Evolutionary conservation across 805 yeast genomes (phyloP), one percentile per base, ranked within the genome.

Genomic region (Sugiyamaella qingdaonensis): DNA sequence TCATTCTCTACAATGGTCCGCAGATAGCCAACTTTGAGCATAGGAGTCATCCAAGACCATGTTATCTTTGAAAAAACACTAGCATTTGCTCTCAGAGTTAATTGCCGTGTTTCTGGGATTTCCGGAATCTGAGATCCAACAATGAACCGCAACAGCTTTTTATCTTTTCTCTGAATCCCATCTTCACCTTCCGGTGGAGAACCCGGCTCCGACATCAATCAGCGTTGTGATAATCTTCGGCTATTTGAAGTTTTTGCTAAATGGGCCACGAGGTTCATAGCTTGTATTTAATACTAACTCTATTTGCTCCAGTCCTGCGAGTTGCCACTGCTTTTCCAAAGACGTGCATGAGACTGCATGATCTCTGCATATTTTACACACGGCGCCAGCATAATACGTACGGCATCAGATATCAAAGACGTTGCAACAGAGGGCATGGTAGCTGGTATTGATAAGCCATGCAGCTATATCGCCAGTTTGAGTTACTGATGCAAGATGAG

Each of bases 21-120:
- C 14, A 51, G 16, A 35, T 50, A 54, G 11, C 57, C 57, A 32
- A 45, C 49, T 24, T 51, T 42, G 18, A 54, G 47, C 24, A 54
- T 31, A 3, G 54, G 53, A 21, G 54, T 51, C 21, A 54, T 29
- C 57, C 57, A 54, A 8, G 50, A 18, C 49, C 49, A 54, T 10
- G 54, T 47, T 16, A 48, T 11, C 31, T 21, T 10, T 7, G 53
- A 47, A 13, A 54, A 24, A 7, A 46, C 13, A 24, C 27, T 37
- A 5, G 54, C 57, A 14, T 7, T 11, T 18, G 32, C 51, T 39
- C 48, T 45, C n/a, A 52, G 52, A 4, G 48, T 39, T 13, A 19
- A 13, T 18, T 11, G 18, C 31, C 48, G n/a, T 32, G 10, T 27
- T 11, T 48, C 47, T 9, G 57, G 57, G 8, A 44, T 36, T 9